These are phyloP conservation scores for Cadophora sp. DNA, from an alignment of 2,329 filamentous ascomycete genomes.

Conservation along the genomic window DNA sequence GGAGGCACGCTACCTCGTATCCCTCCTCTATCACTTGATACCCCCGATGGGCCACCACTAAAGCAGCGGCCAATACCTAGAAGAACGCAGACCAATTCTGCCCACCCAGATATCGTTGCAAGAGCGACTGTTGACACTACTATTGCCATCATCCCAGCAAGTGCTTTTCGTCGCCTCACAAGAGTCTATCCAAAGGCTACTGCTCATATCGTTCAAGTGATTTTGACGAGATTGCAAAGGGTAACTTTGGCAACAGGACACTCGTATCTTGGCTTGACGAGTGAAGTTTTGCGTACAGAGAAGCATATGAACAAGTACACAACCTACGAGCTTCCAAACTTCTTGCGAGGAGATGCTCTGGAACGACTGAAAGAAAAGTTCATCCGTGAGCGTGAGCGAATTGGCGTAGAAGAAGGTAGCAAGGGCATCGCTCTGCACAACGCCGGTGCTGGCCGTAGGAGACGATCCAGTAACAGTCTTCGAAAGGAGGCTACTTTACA, in stretches of 20 bases:
- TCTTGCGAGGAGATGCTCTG: conserved; percentile 82
- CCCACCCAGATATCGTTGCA: conserved; percentile 97
- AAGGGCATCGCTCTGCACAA: conserved; percentile 98
- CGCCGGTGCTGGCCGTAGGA: conserved; percentile 66
- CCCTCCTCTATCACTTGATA: conserved; percentile 77
- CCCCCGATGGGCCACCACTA: conserved; percentile 37
- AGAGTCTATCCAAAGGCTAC: conserved; percentile 95
- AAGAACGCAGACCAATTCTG: conserved; percentile 69
- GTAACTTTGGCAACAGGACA: conserved; percentile 95
- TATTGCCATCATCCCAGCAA: conserved; percentile 96
- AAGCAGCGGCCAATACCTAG: conserved; percentile 48
- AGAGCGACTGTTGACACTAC: conserved; percentile 95
- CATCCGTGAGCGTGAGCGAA: conserved; percentile 79
- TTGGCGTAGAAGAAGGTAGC: conserved; percentile 78
- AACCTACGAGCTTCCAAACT: conserved; percentile 88
- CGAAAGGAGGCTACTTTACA: conserved; percentile 82
- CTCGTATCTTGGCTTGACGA: conserved; percentile 89
- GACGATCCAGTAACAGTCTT: conserved; percentile 75
- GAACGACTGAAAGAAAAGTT: conserved; percentile 94
- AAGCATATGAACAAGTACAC: conserved; percentile 94
- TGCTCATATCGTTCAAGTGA: conserved; percentile 96
- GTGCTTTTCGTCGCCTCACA: conserved; percentile 90
- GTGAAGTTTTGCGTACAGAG: conserved; percentile 91
- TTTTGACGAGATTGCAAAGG: conserved; percentile 89
- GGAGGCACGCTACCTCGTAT: conserved; percentile 62